A percentile compares a stretch with the other conserved stretches of the same genome.
Conservation (phyloP, 352 stramenopile species). For the Pythium periplocum region DNA sequence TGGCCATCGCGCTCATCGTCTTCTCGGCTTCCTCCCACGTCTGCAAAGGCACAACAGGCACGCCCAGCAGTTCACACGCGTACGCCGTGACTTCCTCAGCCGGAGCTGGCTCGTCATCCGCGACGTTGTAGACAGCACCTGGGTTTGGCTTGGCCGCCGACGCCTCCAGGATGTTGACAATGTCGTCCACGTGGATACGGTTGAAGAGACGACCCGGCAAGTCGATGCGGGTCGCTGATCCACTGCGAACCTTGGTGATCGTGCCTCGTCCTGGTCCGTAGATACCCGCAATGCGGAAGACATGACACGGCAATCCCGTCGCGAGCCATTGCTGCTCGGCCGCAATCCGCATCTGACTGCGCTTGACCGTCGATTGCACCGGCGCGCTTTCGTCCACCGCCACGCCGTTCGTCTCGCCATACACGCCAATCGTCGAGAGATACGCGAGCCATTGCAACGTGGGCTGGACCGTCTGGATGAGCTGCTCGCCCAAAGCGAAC, state of each 20-base stretch:
- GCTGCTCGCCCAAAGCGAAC: constrained; percentile 27
- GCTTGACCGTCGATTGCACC: constrained; percentile 48
- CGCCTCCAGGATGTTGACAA: constrained; percentile 69
- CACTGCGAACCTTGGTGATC: constrained; percentile 71
- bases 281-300: constrained; percentile 90
- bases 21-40: constrained; percentile 68
- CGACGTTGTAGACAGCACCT: constrained; percentile 85
- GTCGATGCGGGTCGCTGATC: constrained; percentile 59
- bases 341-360: constrained; percentile 72
- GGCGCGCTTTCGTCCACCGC: constrained; percentile 82
- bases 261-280: constrained; percentile 85
- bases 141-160: constrained; percentile 59
- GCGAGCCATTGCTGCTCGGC: constrained; percentile 79
- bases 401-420: constrained; percentile 83
- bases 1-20: constrained; percentile 83
- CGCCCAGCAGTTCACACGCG: constrained; percentile 61
- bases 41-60: constrained; percentile 40
- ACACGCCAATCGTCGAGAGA: constrained; percentile 92
- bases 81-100: constrained; percentile 75
- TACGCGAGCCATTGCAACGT: constrained; percentile 87
- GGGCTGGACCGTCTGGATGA: constrained; percentile 32
- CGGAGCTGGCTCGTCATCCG: constrained; percentile 84
- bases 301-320: constrained; percentile 57
- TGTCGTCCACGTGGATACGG: constrained; percentile 89
- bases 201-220: constrained; percentile 81